Evolutionary conservation across 225 moss, liverwort and hornwort species (phyloP), one percentile per base, ranked within the genome.

Genomic region (Marchantia polymorpha): DNA sequence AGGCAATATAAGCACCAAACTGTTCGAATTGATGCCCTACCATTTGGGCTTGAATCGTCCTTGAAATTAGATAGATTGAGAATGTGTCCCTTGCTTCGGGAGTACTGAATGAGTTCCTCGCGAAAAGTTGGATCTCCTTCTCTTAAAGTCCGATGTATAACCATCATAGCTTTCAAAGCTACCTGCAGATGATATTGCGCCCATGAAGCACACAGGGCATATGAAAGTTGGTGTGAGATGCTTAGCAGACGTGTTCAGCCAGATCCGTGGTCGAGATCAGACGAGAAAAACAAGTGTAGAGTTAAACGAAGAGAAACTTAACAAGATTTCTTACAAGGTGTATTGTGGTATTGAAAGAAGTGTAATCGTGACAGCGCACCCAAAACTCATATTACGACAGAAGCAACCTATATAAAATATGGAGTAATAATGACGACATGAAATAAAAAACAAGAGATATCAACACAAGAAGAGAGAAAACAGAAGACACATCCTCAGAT

Each of bases 91-190:
- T 90, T 90, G 79, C 86, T 99, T 48, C 90, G 87, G 52, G 87
- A 85, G 87, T 99, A 99, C 78, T 92, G 92, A 72, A 99, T 88
- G 23, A 99, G 90, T 80, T 99, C 97, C 79, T 94, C 97, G 23
- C 91, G 91, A 81, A 99, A 99, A 78, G 90, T 93, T 79, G 93
- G 92, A 81, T 99, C 97, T 55, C 97, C 97, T 90, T 99, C 97
- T 78, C 97, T 91, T 77, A 99, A 72, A 22, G 95, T 93, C 39
- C 94, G 91, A 73, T 99, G 97, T 73, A 99, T 99, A 64, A 95
- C 97, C 92, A 99, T 95, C 94, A 99, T 95, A 77, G 92, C 79
- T 85, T 99, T 99, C 83, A 99, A 82, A 59, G 94, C 95, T 75
- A 99, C 97, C 94, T 99, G 92, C 46, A 70, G 6, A 55, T 39